A percentile compares a stretch with the other conserved stretches of the same genome.
These are phyloP conservation scores for Gossypium longicalyx DNA, from an alignment of 345 rosid species.

Conservation along the genomic window DNA sequence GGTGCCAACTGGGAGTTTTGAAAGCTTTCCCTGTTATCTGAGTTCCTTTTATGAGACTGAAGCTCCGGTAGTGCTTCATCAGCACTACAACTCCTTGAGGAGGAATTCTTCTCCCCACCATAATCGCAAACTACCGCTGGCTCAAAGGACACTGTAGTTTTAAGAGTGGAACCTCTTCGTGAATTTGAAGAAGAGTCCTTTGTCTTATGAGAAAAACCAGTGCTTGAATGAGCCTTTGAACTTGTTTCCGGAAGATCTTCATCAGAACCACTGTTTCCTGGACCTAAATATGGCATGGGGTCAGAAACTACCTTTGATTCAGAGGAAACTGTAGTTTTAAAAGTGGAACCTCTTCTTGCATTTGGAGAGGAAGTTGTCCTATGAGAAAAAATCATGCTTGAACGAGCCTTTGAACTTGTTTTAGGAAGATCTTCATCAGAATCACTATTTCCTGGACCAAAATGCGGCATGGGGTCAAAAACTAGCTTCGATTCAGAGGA, in stretches of 20 bases:
- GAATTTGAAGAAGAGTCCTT: conserved; percentile 11
- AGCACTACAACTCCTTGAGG: not conserved
- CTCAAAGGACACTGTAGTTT: not conserved
- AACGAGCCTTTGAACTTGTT: conserved; percentile 24
- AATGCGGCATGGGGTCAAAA: conserved; percentile 23
- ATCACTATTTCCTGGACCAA: conserved; percentile 33
- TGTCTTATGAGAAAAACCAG: too few species aligned
- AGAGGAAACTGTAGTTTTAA: not conserved
- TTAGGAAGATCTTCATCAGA: conserved; percentile 33
- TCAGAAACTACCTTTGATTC: not conserved
- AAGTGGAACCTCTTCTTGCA: conserved; percentile 23
- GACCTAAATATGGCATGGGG: conserved; percentile 31
- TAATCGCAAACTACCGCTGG: not conserved
- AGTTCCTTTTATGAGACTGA: conserved; percentile 16
- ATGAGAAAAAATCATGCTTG: too few species aligned
- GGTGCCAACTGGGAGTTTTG: conserved; percentile 10
- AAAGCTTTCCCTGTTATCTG: conserved; percentile 8
- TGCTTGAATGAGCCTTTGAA: conserved; percentile 10
- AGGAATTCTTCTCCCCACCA: not conserved
- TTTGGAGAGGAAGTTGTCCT: conserved; percentile 1
- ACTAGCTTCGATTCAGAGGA: not conserved
- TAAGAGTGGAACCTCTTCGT: conserved; percentile 20
- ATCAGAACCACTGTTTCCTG: conserved; percentile 11
- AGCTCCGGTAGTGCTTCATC: conserved; percentile 7
- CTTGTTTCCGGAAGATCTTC: conserved; percentile 19